Evolutionary conservation across 108 stramenopile genomes (phyloP).

Genomic region (Pseudonitzschia multistriata): DNA sequence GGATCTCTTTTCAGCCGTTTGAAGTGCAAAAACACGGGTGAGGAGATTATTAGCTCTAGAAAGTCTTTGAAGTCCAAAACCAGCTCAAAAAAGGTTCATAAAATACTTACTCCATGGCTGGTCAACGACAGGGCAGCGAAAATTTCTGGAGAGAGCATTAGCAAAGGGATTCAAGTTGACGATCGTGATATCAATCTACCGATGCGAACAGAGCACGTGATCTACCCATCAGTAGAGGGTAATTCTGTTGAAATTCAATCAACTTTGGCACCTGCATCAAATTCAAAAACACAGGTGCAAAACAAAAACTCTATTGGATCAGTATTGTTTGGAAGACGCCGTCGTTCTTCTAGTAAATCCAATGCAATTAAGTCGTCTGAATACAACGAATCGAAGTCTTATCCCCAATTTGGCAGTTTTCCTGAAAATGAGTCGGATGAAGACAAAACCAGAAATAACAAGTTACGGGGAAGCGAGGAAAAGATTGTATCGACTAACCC

Average conservation of each 20-base stretch:
- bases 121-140: not conserved
- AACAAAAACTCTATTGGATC: not conserved
- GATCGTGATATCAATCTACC: too few species aligned
- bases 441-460: not conserved
- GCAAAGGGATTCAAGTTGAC: too few species aligned
- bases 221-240: too few species aligned
- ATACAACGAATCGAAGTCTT: too few species aligned
- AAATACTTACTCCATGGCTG: constrained; percentile 9
- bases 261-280: too few species aligned
- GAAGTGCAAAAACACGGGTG: not conserved
- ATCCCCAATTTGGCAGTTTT: not conserved
- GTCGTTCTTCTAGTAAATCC: not conserved
- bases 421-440: not conserved
- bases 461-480: too few species aligned
- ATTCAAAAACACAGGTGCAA: too few species aligned
- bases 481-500: too few species aligned
- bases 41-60: not conserved
- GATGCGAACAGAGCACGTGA: too few species aligned
- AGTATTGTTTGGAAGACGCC: not conserved
- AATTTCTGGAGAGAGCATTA: not conserved
- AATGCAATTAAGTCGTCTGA: too few species aligned
- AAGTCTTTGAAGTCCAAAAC: not conserved
- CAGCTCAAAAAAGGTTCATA: not conserved
- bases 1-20: not conserved
- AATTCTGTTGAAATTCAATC: not conserved